Evolutionary conservation across 257 asterid genomes (phyloP), one percentile per base, ranked within the genome.

Genomic region (Plantago ovata): DNA sequence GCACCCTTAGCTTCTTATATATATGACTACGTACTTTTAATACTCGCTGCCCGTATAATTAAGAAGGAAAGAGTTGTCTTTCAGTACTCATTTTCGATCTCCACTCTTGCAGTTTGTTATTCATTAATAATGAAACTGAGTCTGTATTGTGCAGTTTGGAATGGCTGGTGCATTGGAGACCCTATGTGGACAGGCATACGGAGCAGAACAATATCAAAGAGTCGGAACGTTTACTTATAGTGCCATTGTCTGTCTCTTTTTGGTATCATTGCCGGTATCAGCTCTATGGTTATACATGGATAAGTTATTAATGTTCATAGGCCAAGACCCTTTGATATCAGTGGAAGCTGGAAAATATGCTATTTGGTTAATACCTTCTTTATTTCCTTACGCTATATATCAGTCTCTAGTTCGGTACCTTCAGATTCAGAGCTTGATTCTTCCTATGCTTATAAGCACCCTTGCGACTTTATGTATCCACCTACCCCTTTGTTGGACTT

Each of bases 151-250:
- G 21, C 70, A 77, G 83, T 70, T 63, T 19, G 83, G 83, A 32
- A 73, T 77, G 83, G n/a, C 73, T 13, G 56, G 83, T 42, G 79
- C 79, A 6, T 57, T 77, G 79, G 83, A 77, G 33, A 77, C 83
- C 1, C 68, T 77, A 2, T 77, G 83, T 18, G 83, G 83, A 20
- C 83, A 73, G 33, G 79, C 83, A 10, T 60, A 63, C 36, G 79
- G 83, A 44, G 83, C 79, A 0, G 8, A 60, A 67, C 75, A 73
- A 19, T 73, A 50, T 11, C 9, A 13, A 9, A 70, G 63, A 63
- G 79, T 77, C 1, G 83, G 83, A 32, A 63, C 57, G 18, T 73
- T 14, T 18, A 67, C 83, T 40, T 73, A 67, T 54, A 62, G 72
- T 11, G 70, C 77, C 18, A 63, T 64, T 14, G 11, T 77, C 36